Evolutionary conservation across 495 filamentous ascomycete genomes (phyloP), one percentile per base, ranked within the genome.

Genomic region (Penicillium robsamsonii): DNA sequence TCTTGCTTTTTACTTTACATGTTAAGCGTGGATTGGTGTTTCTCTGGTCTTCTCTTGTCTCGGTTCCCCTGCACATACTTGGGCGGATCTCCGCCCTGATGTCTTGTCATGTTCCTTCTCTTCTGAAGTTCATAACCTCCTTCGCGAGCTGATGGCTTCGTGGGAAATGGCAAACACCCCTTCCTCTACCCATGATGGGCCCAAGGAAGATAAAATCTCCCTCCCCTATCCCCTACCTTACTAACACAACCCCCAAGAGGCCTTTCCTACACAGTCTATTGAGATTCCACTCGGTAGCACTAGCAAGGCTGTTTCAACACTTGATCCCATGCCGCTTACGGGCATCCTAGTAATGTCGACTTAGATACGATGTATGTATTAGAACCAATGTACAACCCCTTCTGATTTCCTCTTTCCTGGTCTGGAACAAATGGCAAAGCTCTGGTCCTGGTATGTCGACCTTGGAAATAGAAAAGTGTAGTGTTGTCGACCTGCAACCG

Each of bases 251-350:
- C 27, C 50, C 33, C 54, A 60, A 45, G 40, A 53, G 55, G 52
- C 44, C 49, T 58, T 43, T 44, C 17, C 53, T 59, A 10, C 10
- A 22, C 17, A 35, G 44, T 42, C 47, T 38, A 45, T 58, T 43
- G 52, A 52, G 27, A 15, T 58, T 50, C 25, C 46, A 60, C 41
- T 53, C 58, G 47, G 54, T 55, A 57, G 57, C 49, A 58, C 51
- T 50, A 53, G 58, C 55, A 55, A 59, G 63, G 69, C 56, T 64
- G 61, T 69, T 72, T 69, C 66, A 69, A 69, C 70, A 72, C 63
- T 65, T 66, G 57, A 65, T 35, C 57, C 61, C 53, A 64, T 53
- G 53, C 31, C 45, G 17, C 42, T 48, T 38, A 47, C 48, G 50
- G 59, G 29, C 57, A 53, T 64, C 56, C 58, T 49, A 40, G 53